These are phyloP conservation scores for Solanum commersonii DNA, from an alignment of 257 asterid species.

Conservation along the genomic window DNA sequence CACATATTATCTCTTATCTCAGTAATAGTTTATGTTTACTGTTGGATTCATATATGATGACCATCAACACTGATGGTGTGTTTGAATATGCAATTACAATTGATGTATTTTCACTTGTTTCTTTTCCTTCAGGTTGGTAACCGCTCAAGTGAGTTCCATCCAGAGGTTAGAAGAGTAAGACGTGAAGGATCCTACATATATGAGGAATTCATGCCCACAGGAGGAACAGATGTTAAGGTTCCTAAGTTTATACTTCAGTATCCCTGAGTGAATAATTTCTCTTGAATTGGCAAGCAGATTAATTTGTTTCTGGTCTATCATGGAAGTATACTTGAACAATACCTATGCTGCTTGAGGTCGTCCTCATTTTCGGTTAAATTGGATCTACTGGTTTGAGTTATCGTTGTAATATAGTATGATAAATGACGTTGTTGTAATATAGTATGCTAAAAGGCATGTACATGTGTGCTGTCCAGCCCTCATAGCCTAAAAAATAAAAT, in stretches of 20 bases:
- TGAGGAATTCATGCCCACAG: conserved; percentile 99
- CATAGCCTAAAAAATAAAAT: background rate
- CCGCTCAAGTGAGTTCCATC: conserved; percentile 97
- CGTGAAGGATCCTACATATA: conserved; percentile 98
- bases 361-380: background rate
- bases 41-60: background rate
- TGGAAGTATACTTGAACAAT: background rate
- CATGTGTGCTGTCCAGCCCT: background rate
- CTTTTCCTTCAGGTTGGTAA: conserved; percentile 74
- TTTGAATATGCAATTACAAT: background rate
- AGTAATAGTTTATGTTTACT: background rate
- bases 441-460: background rate
- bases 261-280: background rate
- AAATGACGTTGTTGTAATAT: background rate
- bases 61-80: background rate
- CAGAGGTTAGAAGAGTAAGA: conserved; percentile 92
- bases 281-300: background rate
- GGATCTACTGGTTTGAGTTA: background rate
- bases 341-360: background rate
- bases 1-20: background rate
- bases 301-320: background rate
- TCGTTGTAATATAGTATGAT: background rate
- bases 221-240: conserved; percentile 99
- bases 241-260: background rate
- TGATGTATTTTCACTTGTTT: background rate